Base-by-base conservation (phyloP, 306 rosid genomes). In the Cyamopsis tetragonoloba region DNA sequence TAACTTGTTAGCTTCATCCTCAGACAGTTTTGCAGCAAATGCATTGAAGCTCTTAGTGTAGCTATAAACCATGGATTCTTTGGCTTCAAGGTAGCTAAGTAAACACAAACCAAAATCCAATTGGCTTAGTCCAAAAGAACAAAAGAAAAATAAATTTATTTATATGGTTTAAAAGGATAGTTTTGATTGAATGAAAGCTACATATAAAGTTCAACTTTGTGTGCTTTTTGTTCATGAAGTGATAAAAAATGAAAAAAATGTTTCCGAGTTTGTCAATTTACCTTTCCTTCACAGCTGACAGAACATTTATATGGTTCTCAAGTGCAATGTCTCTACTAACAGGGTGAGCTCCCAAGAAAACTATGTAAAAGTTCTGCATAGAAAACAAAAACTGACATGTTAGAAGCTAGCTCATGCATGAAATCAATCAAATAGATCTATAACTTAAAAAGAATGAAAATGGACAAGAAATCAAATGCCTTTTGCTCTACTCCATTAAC, bases 21-120 rank as follows among this genome's bases (percentile, higher is more conserved):
- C 68, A 6, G 86, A 76, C 7, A 90, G 82, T 81, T 82, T 89
- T 42, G 98, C 97, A 60, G 96, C 96, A 75, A 93, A 88, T 8
- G 96, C 98, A 75, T 93, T 88, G 81, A 93, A 89, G 81, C 83
- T 86, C 59, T 86, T 85, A 8, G 87, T 74, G 51, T 93, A 93
- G 80, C 97, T 90, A 49, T 93, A 71, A 9, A 81, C 95, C 71
- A 90, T 66, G 63, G 90, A 81, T 46, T 89, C 81, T 46, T 77
- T 51, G 30, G 96, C 96, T 43, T 79, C 90, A 35, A n/a, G 37
- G 32, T 24, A 23, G 77, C 98, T 93, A 72, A 28, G 24, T 48
- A 57, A 47, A 63, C 57, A 23, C 23, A 59, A 39, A 48, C 24
- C 7, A 47, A 59, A 57, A 17, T 12, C 13, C 15, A 66, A 49